Percentiles rank a stretch among this genome's conserved stretches.
Conservation (phyloP, 2,329 filamentous ascomycete genomes). For the Ophiostoma quercus region DNA sequence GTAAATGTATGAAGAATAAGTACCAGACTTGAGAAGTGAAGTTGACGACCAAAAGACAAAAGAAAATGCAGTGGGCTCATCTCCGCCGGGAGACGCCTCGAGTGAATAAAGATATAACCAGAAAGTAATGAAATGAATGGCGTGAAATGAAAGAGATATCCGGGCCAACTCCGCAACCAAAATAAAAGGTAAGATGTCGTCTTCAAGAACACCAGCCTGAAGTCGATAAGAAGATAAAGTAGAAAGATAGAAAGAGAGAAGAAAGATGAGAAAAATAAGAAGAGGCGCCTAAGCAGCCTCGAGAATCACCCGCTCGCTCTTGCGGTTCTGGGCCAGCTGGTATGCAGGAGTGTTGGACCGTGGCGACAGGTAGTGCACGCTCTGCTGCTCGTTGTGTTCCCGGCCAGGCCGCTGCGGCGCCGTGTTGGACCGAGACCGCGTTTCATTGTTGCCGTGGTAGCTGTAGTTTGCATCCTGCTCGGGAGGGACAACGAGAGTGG, state of each 20-base stretch:
- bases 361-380: slow-evolving; percentile 28
- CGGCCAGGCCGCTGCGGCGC: neutral
- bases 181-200: neutral
- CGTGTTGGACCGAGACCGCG: neutral
- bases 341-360: slow-evolving; percentile 21
- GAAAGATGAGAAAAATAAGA: neutral
- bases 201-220: neutral
- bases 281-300: slow-evolving; percentile 13
- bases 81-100: neutral
- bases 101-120: neutral
- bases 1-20: neutral
- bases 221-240: neutral
- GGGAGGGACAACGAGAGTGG: slow-evolving; percentile 41
- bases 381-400: slow-evolving; percentile 15
- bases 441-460: slow-evolving; percentile 1
- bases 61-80: neutral
- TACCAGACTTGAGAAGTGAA: neutral
- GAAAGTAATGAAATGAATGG: neutral
- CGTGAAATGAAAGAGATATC: neutral
- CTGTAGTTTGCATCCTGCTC: slow-evolving; percentile 23
- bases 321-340: slow-evolving; percentile 40
- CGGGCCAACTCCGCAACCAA: neutral
- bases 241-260: slow-evolving; percentile 2
- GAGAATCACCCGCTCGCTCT: slow-evolving; percentile 47
- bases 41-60: neutral